Base-by-base conservation (phyloP, 768 basidiomycete genomes). In the Clitopilus passeckerianus region DNA sequence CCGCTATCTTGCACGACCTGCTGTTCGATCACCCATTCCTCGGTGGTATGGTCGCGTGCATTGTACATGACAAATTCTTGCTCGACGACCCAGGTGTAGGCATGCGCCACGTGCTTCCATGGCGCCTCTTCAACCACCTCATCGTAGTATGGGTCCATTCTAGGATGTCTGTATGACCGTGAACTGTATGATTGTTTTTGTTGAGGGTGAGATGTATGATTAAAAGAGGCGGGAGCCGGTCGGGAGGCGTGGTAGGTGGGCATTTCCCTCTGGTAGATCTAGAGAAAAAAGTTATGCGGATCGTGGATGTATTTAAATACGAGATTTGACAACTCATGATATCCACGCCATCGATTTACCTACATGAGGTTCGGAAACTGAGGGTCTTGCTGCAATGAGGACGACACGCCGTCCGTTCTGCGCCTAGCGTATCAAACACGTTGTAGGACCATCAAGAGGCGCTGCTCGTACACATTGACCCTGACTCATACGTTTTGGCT, bases 1-100 rank as follows among this genome's bases (percentile, higher is more conserved):
- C 18, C 46, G 5, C 20, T 12, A 16, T 20, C 46, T 5, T 50
- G 46, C 9, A 50, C 20, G 46, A 77, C 67, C 69, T 84, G 86
- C 65, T 86, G 84, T 63, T 85, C 78, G 53, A 78, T 70, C 54
- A 89, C 82, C 89, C 90, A 90, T 57, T 81, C 78, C 57, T 86
- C 83, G 33, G 84, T 85, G 64, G 78, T 82, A 66, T 75, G 75
- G 62, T 74, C 77, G 61, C 76, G 74, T 59, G 74, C 77, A 50
- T 74, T 74, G 58, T 75, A 72, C 50, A 74, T 74, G 59, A 74
- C 68, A 44, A 73, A 71, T 62, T 83, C 81, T 68, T 86, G 83
- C 60, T 86, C 80, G 54, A 77, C 75, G 6, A 81, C 81, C 77
- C 80, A 84, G 6, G 75, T 68, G 62, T 76, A 79, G 8, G 80